Evolutionary conservation across 768 basidiomycete genomes (phyloP).

Genomic region (Trametes maxima): DNA sequence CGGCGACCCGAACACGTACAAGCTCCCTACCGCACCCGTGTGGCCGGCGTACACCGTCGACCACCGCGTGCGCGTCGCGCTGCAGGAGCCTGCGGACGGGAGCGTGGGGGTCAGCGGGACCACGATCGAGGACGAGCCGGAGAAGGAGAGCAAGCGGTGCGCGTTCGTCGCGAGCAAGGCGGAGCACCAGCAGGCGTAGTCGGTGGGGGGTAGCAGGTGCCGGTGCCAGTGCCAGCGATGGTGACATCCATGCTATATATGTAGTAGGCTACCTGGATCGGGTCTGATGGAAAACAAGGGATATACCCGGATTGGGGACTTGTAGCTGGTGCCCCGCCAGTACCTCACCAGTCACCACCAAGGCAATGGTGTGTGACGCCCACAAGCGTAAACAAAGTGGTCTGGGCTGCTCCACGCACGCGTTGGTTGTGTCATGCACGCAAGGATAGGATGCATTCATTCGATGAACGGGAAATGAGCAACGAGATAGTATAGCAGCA

Average conservation of each 20-base stretch:
- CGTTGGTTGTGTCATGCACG: neutral
- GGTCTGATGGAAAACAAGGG: too few relatives aligned
- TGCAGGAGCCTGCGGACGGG: slow-evolving; percentile 40
- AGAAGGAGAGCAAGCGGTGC: slow-evolving; percentile 42
- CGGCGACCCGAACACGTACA: slow-evolving; percentile 57
- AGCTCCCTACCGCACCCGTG: slow-evolving; percentile 49
- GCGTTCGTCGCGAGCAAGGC: slow-evolving; percentile 40
- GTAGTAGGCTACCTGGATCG: too few relatives aligned
- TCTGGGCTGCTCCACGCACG: too few relatives aligned
- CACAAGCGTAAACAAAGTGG: too few relatives aligned
- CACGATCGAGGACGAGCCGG: slow-evolving; percentile 43
- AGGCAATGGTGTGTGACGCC: too few relatives aligned
- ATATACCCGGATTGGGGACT: too few relatives aligned
- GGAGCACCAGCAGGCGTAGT: slow-evolving; percentile 39
- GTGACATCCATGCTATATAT: too few relatives aligned
- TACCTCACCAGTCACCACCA: too few relatives aligned
- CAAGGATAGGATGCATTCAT: neutral
- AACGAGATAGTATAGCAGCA: slow-evolving; percentile 10
- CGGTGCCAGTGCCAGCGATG: too few relatives aligned
- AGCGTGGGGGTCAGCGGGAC: slow-evolving; percentile 42
- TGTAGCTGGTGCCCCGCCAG: too few relatives aligned
- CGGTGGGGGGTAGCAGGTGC: slow-evolving; percentile 27
- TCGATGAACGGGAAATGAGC: neutral
- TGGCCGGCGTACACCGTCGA: slow-evolving; percentile 46
- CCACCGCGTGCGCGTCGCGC: slow-evolving; percentile 43